Evolutionary conservation across 306 rosid genomes (phyloP).

Genomic region (Astragalus glycyphyllos): DNA sequence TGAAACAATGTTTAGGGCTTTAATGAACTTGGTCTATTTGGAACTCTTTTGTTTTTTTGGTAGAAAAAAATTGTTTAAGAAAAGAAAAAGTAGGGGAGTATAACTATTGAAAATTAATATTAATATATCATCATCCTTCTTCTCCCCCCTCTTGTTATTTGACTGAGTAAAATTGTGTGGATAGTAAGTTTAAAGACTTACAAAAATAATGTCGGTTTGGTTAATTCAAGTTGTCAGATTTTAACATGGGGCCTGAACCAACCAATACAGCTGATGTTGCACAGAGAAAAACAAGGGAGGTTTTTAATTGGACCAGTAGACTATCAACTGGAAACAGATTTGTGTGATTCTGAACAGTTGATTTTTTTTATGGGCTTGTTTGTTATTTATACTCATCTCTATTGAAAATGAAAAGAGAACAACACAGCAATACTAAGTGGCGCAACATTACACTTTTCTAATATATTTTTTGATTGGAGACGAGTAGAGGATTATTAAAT

Average conservation of each 20-base stretch:
- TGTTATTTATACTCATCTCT: neutral
- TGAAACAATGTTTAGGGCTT: neutral
- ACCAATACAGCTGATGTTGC: slow-evolving; percentile 2
- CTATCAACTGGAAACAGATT: neutral
- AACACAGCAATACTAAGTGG: neutral
- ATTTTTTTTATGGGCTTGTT: neutral
- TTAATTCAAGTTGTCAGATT: neutral
- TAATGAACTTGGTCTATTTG: neutral
- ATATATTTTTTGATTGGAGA: neutral
- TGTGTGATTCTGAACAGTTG: neutral
- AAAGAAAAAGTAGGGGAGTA: neutral
- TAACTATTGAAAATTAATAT: slow-evolving; percentile 3
- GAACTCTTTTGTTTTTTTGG: neutral
- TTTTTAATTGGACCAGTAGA: neutral
- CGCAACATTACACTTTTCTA: neutral
- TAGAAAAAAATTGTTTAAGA: neutral
- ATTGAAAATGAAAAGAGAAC: neutral
- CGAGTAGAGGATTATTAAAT: neutral
- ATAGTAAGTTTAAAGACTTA: neutral
- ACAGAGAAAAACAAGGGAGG: neutral
- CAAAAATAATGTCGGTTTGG: neutral
- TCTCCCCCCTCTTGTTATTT: too few species aligned
- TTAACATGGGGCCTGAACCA: neutral
- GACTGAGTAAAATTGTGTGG: neutral
- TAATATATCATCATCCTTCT: neutral